Base-by-base conservation (phyloP, 805 yeast genomes). In the Zygosaccharomyces pseudorouxii region DNA sequence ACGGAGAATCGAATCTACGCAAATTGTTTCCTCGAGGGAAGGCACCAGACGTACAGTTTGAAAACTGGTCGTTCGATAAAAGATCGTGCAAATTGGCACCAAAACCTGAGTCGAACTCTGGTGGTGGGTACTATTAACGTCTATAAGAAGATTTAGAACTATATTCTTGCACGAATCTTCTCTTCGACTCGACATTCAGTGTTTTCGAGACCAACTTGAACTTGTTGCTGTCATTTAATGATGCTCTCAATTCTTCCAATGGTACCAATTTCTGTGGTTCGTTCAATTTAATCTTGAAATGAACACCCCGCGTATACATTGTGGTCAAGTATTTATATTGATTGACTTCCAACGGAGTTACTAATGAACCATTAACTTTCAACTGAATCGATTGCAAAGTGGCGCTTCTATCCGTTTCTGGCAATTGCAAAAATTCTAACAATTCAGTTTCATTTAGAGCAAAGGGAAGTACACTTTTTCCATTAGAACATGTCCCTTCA, bases 401-500 rank as follows among this genome's bases (percentile, higher is more conserved):
- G n/a, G 42, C 43, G 52, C 47, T 49, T 52, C 42, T 14, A 40
- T 27, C 25, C n/a, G 35, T 31, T 22, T 41, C 20, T 14, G 46
- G 18, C 20, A 48, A 46, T 14, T 47, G 54, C 4, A 59, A 20
- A 29, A 68, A 55, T 2, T 46, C 43, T 11, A 54, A 48, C 45
- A 69, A 55, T 5, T 51, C 28, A 0, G 19, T 11, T n/a, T 60
- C 63, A 5, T 51, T 52, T 10, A 69, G 38, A 4, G 71, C 69
- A 47, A 86, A 77, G 3, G 88, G 80, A 52, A 90, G 72, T 1
- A 90, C 61, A 0, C 89, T 81, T 52, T 82, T 81, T 44, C 95
- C 93, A 62, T 90, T 92, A 0, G 96, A 80, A 0, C 96, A 75
- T 0, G 96, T 86, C 0, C 96, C 96, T 60, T 89, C 97, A 2